Evolutionary conservation across 2,329 filamentous ascomycete genomes (phyloP).

Genomic region (Colletotrichum cereale): DNA sequence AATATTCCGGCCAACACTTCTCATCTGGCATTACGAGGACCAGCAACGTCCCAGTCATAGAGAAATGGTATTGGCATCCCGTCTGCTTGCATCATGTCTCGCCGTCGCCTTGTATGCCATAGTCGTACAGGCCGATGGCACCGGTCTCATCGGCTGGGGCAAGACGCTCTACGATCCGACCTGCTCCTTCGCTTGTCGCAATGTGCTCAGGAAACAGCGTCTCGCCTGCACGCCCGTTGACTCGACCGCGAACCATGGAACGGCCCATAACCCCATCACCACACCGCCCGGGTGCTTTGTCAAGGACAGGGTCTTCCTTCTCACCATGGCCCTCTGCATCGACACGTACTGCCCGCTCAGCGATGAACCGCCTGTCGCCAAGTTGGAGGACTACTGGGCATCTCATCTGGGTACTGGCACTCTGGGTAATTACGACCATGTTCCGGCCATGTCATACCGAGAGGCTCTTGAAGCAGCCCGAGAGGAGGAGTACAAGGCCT

Average conservation of each 20-base stretch:
- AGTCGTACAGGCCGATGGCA: background rate
- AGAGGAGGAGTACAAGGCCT: conserved; percentile 42
- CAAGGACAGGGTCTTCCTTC: conserved; percentile 45
- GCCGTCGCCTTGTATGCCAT: background rate
- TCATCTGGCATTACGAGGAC: background rate
- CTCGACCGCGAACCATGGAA: conserved; percentile 10
- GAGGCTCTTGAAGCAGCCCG: conserved; percentile 35
- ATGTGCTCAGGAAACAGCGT: conserved; percentile 41
- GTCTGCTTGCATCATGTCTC: background rate
- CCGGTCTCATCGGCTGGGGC: conserved; percentile 39
- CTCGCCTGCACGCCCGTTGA: conserved; percentile 43
- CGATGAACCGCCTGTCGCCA: background rate
- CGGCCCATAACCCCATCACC: conserved; percentile 32
- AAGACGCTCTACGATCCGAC: conserved; percentile 41
- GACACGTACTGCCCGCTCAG: conserved; percentile 42
- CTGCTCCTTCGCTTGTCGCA: conserved; percentile 48
- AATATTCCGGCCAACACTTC: background rate
- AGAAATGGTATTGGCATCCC: background rate
- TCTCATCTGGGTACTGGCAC: conserved; percentile 24
- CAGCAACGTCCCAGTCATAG: background rate
- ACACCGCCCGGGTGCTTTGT: conserved; percentile 46
- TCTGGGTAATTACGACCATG: conserved; percentile 34
- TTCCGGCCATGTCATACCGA: conserved; percentile 25
- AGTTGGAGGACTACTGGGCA: conserved; percentile 26
- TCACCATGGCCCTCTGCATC: conserved; percentile 46